A percentile compares a stretch with the other conserved stretches of the same genome.
Conservation (phyloP, 2,329 filamentous ascomycete genomes). For the Chaetomium globosum region DNA sequence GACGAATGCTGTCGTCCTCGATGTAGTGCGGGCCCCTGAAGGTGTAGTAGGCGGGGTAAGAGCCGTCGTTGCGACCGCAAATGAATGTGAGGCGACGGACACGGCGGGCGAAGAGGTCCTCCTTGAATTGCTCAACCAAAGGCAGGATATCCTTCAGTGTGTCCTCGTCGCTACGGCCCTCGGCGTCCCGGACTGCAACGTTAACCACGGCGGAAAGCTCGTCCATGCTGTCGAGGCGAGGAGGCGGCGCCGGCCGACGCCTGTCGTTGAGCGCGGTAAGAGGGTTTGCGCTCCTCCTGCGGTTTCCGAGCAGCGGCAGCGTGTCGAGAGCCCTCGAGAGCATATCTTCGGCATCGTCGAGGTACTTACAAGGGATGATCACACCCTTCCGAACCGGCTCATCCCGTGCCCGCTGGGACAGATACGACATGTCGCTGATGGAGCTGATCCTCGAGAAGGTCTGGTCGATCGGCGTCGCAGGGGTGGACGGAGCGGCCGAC, state of each 20-base stretch:
- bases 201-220: conserved; percentile 93
- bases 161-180: conserved; percentile 80
- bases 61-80: conserved; percentile 89
- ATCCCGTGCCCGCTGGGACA: conserved; percentile 69
- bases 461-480: conserved; percentile 70
- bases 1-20: conserved; percentile 94
- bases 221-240: conserved; percentile 63
- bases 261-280: conserved; percentile 74
- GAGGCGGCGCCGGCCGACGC: conserved; percentile 60
- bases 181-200: conserved; percentile 84
- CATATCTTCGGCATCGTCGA: conserved; percentile 91
- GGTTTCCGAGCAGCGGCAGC: conserved; percentile 64
- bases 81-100: conserved; percentile 95
- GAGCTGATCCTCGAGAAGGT: conserved; percentile 83
- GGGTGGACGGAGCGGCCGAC: conserved; percentile 80
- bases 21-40: conserved; percentile 90
- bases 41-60: conserved; percentile 95
- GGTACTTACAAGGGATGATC: conserved; percentile 87
- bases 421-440: conserved; percentile 94
- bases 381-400: conserved; percentile 90
- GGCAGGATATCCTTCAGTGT: conserved; percentile 73
- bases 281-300: conserved; percentile 62
- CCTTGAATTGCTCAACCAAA: conserved; percentile 78
- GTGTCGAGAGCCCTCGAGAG: conserved; percentile 81
- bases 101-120: conserved; percentile 77